A percentile compares a stretch with the other conserved stretches of the same genome.
Evolutionary conservation across 805 yeast species (phyloP).

Genomic region (Cyberlindnera mycetangii): DNA sequence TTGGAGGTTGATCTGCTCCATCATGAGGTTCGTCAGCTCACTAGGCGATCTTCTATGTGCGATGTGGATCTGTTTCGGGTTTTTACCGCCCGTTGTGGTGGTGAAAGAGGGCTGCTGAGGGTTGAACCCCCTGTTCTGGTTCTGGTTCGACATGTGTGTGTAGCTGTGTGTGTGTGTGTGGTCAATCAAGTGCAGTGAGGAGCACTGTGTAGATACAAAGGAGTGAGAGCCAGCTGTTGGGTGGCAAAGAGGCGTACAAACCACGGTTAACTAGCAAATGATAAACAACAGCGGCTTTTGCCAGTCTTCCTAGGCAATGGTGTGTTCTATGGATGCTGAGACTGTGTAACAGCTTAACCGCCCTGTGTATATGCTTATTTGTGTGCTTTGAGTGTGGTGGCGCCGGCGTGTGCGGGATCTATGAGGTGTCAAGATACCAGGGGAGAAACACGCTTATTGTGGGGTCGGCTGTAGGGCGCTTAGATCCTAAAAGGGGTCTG

Average conservation of each 20-base stretch:
- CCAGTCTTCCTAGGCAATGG: no score
- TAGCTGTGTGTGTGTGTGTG: background rate
- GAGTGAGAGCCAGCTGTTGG: no score
- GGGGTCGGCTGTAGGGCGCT: no score
- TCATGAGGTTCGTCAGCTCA: constrained; percentile 88
- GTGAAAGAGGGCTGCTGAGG: constrained; percentile 25
- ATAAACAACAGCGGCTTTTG: no score
- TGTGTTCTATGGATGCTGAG: no score
- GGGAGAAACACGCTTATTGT: no score
- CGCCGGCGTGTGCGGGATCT: constrained; percentile 2
- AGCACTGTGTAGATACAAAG: no score
- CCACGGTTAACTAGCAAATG: no score
- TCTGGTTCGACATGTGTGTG: constrained; percentile 9
- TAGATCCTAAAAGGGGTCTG: no score
- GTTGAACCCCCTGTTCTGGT: constrained; percentile 16
- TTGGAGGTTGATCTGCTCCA: constrained; percentile 83
- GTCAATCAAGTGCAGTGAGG: no score
- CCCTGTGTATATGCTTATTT: background rate
- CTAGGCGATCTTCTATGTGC: constrained; percentile 98
- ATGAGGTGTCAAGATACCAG: background rate
- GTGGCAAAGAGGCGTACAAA: no score
- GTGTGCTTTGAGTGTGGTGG: background rate
- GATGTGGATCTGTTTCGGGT: constrained; percentile 71
- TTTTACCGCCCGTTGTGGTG: constrained; percentile 37
- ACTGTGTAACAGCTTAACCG: background rate